Base-by-base conservation (phyloP, 176 grass and related monocot species). In the Oryza meyeriana region DNA sequence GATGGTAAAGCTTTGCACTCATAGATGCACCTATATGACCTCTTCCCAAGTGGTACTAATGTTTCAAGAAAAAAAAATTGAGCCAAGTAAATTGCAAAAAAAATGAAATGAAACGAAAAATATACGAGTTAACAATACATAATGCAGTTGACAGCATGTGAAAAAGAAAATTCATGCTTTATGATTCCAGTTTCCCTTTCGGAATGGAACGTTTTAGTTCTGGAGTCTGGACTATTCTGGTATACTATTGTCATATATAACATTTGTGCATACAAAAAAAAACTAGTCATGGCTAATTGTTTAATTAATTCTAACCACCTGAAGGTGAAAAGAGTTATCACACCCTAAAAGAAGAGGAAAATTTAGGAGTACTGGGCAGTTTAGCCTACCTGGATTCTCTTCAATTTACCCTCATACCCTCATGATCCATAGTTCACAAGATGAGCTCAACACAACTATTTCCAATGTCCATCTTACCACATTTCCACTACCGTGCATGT, bases 21-120 rank as follows among this genome's bases (percentile, higher is more conserved):
- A 98, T 93, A 64, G 88, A 91, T 82, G 92, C 79, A 81, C 90
- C 92, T 75, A 98, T 79, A 80, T 98, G 95, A 66, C 95, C 95
- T 87, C 95, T 91, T 81, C 95, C 95, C 79, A 98, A 57, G 87
- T 98, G 95, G 89, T 93, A 98, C 95, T 98, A 68, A 38, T 75
- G 78, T 88, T 75, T 63, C 65, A 69, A 44, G 36, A 87, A 84
- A 66, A 69, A 22, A 80, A 78, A 9, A 68, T 7, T 68, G 22
- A 73, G 31, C 75, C 3, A 75, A 81, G 12, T 2, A 36, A 71
- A 69, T 80, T 80, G 78, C 4, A 13, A 27, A 67, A 28, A 36
- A 3, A 50, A 10, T 10, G 13, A 76, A 71, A 52, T 50, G 44
- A 76, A 32, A 75, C 32, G 40, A 81, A 35, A 62, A 35, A 48